Percentiles rank a stretch among this genome's conserved stretches.
phyloP scores from a whole-genome alignment of 495 filamentous ascomycete species.

The Neurospora sp. region DNA sequence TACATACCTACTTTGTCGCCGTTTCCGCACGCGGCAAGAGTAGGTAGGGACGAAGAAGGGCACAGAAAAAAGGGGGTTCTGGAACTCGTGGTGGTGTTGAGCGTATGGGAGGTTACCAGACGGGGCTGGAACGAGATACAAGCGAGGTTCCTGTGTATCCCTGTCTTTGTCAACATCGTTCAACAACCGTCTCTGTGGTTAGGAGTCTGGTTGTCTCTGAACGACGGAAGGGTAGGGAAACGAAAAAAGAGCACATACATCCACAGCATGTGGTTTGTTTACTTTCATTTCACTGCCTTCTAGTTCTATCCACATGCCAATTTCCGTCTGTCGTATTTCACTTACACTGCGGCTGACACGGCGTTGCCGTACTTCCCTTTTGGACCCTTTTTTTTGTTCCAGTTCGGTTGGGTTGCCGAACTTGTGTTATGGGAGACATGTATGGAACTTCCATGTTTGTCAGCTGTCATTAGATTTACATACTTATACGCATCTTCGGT shows the following conservation, averaged over 20 bases:
- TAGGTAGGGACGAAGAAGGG: background rate
- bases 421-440: background rate
- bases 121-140: background rate
- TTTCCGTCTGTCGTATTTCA: background rate
- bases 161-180: background rate
- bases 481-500: background rate
- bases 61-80: background rate
- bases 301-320: background rate
- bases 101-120: background rate
- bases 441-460: background rate
- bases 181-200: background rate
- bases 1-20: background rate
- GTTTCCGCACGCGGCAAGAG: background rate
- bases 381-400: background rate
- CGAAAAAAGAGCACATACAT: background rate
- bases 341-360: background rate
- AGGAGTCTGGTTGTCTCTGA: background rate
- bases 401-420: background rate
- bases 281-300: background rate
- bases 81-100: background rate
- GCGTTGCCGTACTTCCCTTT: background rate
- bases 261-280: background rate
- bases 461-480: background rate
- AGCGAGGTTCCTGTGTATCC: background rate
- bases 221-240: background rate